Evolutionary conservation across 148 eudicot species (phyloP).

Genomic region (Nepenthes gracilis): DNA sequence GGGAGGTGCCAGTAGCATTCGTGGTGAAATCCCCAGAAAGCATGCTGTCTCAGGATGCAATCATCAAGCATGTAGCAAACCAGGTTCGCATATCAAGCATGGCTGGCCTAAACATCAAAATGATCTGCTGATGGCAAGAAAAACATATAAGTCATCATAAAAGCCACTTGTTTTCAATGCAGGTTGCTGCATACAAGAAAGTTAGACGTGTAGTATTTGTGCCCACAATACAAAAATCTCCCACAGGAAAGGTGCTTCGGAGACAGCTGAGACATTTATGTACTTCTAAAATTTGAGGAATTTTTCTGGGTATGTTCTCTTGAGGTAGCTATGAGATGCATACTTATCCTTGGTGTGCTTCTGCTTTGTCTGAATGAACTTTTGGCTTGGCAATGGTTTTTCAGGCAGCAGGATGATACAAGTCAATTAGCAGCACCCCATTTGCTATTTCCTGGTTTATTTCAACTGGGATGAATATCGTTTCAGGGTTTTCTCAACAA

Average conservation of each 20-base stretch:
- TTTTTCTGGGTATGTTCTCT: not conserved
- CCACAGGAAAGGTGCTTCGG: constrained; percentile 55
- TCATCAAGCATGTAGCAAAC: constrained; percentile 48
- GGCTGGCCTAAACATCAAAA: not conserved
- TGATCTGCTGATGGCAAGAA: not conserved
- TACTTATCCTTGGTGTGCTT: not conserved
- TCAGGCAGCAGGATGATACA: no score
- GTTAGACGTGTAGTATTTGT: constrained; percentile 50
- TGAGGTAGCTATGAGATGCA: not conserved
- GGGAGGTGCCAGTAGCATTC: constrained; percentile 88
- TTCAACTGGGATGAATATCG: no score
- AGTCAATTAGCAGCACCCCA: no score
- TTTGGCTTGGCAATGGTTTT: no score
- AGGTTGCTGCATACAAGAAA: constrained; percentile 87
- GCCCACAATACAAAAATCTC: constrained; percentile 35
- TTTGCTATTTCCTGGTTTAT: no score
- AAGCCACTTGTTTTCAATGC: constrained; percentile 8
- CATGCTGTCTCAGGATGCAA: constrained; percentile 32
- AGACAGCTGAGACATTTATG: constrained; percentile 24
- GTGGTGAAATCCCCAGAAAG: constrained; percentile 50
- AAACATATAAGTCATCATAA: not conserved
- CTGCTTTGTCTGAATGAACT: no score
- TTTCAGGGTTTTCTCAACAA: no score
- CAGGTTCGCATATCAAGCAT: constrained; percentile 29
- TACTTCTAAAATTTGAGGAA: constrained; percentile 30